phyloP scores from a whole-genome alignment of 1,284 basidiomycete genomes.

The Ceratobasidium sp. region DNA sequence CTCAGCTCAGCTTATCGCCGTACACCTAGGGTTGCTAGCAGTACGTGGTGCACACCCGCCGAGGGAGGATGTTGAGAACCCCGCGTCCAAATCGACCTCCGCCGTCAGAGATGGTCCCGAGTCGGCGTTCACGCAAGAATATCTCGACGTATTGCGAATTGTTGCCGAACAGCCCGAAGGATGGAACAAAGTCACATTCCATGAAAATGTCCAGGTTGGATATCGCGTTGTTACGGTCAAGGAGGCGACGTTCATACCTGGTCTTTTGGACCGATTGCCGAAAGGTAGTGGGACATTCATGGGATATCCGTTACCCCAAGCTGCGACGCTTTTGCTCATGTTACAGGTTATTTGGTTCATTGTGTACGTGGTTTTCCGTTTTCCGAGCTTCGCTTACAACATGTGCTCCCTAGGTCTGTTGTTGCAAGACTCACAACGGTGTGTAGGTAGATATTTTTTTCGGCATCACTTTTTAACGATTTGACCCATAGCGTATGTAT shows the following conservation, averaged over 20 bases:
- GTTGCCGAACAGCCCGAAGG: slow-evolving; percentile 35
- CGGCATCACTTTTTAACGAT: not conserved
- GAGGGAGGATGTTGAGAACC: slow-evolving; percentile 30
- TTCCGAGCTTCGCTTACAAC: not conserved
- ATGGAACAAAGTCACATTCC: slow-evolving; percentile 45
- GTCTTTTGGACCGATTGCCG: slow-evolving; percentile 43
- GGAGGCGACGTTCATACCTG: slow-evolving; percentile 44
- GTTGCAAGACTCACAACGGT: slow-evolving; percentile 23
- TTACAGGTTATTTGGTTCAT: slow-evolving; percentile 45
- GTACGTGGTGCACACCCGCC: slow-evolving; percentile 40
- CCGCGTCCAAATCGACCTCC: slow-evolving; percentile 16
- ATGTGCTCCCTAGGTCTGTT: slow-evolving; percentile 10
- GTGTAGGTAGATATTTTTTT: not conserved
- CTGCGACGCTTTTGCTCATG: slow-evolving; percentile 42
- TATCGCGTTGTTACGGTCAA: slow-evolving; percentile 44
- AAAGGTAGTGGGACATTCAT: slow-evolving; percentile 44
- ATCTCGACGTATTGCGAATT: slow-evolving; percentile 26
- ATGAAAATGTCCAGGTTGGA: slow-evolving; percentile 42
- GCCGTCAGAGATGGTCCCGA: not conserved
- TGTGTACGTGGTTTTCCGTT: slow-evolving; percentile 22
- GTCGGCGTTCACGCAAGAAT: slow-evolving; percentile 19
- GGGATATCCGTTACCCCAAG: slow-evolving; percentile 44
- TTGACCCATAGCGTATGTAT: slow-evolving; percentile 26
- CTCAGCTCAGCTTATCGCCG: slow-evolving; percentile 46
- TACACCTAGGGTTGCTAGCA: slow-evolving; percentile 44